Percentiles rank a stretch among this genome's conserved stretches.
Evolutionary conservation across 495 filamentous ascomycete species (phyloP).

Genomic region (Evernia prunastri): DNA sequence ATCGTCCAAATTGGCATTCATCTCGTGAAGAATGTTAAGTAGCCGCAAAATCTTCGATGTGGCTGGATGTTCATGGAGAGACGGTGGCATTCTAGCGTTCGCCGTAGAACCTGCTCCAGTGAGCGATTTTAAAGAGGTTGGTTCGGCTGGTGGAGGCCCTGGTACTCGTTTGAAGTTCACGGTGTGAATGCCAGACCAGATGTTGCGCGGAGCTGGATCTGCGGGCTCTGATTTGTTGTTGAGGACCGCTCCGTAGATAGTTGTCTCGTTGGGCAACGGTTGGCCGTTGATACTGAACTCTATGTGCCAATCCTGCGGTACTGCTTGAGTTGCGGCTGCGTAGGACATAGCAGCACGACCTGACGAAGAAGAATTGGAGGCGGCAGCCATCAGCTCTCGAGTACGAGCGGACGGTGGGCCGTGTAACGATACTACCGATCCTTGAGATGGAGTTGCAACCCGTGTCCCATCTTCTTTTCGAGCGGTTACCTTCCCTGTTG

Average conservation of each 20-base stretch:
- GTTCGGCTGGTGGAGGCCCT: conserved; percentile 81
- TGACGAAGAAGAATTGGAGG: conserved; percentile 35
- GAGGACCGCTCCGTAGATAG: conserved; percentile 92
- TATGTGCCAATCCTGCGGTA: conserved; percentile 96
- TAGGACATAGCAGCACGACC: conserved; percentile 60
- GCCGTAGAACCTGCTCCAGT: conserved; percentile 41
- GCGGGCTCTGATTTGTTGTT: conserved; percentile 58
- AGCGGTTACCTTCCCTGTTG: conserved; percentile 89
- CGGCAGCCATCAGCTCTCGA: conserved; percentile 44
- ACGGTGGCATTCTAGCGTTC: conserved; percentile 61
- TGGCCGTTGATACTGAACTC: conserved; percentile 88
- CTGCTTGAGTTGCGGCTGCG: conserved; percentile 67
- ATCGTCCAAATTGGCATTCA: conserved; percentile 93
- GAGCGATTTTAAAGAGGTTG: conserved; percentile 54
- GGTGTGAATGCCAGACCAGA: conserved; percentile 85
- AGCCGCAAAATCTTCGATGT: conserved; percentile 84
- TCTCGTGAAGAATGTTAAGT: conserved; percentile 83
- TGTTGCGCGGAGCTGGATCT: conserved; percentile 62
- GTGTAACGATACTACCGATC: conserved; percentile 39
- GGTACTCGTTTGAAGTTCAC: conserved; percentile 85
- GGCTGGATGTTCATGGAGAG: conserved; percentile 74
- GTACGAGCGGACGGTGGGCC: conserved; percentile 34
- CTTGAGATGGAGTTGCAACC: conserved; percentile 77
- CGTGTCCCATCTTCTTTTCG: conserved; percentile 91
- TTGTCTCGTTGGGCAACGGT: conserved; percentile 82